phyloP scores from a whole-genome alignment of 2,329 filamentous ascomycete species.

The Nemania sp. region DNA sequence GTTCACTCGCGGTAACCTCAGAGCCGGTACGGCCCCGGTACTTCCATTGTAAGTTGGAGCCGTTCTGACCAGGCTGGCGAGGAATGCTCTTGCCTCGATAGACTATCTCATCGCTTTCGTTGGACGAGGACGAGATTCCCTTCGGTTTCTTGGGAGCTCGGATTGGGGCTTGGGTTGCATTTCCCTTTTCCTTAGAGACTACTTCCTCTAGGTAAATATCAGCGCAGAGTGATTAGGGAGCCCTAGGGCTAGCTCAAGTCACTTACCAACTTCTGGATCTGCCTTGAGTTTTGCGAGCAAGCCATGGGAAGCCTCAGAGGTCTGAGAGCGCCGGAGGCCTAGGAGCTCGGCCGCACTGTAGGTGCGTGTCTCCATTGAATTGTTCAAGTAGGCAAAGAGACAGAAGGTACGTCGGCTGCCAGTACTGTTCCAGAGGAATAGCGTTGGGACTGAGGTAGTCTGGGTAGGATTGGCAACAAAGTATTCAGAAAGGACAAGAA shows the following conservation, averaged over 20 bases:
- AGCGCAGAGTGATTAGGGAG: background rate
- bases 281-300: conserved; percentile 41
- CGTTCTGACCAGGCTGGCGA: conserved; percentile 35
- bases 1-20: conserved; percentile 59
- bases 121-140: conserved; percentile 52
- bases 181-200: conserved; percentile 46
- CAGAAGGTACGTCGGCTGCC: conserved; percentile 54
- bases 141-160: conserved; percentile 49
- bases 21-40: conserved; percentile 61
- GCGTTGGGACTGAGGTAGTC: conserved; percentile 51
- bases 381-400: conserved; percentile 56
- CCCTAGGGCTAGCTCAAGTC: conserved; percentile 15
- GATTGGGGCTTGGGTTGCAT: conserved; percentile 39
- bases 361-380: conserved; percentile 57
- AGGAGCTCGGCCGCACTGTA: conserved; percentile 62
- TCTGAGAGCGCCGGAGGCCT: conserved; percentile 50
- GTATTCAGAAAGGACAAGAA: conserved; percentile 45
- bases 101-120: conserved; percentile 53
- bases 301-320: conserved; percentile 18
- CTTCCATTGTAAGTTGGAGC: conserved; percentile 53
- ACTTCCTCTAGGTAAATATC: conserved; percentile 40
- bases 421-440: conserved; percentile 55
- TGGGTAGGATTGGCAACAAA: conserved; percentile 37
- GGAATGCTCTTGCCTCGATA: conserved; percentile 53
- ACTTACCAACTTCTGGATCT: conserved; percentile 58